Percentiles rank a stretch among this genome's conserved stretches.
phyloP scores from a whole-genome alignment of 2,329 filamentous ascomycete species.

The Blastomyces silverae region DNA sequence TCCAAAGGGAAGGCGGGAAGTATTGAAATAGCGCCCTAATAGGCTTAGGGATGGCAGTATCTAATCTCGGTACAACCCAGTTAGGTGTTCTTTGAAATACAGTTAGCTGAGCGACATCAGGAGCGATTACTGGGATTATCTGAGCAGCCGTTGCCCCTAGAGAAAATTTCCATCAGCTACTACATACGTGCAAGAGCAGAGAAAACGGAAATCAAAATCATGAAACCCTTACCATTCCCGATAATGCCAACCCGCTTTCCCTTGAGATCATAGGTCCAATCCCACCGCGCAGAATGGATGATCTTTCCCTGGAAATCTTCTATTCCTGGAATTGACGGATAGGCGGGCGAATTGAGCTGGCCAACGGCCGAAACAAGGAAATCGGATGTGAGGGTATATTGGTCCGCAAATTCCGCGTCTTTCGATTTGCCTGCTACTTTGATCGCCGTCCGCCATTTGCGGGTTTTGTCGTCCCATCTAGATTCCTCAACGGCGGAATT shows the following conservation, averaged over 20 bases:
- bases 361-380: constrained; percentile 55
- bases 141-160: constrained; percentile 52
- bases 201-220: too few relatives aligned
- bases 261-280: constrained; percentile 51
- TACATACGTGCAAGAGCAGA: background rate
- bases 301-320: constrained; percentile 47
- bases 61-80: constrained; percentile 51
- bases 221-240: constrained; percentile 46
- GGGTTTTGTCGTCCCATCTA: constrained; percentile 49
- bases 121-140: constrained; percentile 52
- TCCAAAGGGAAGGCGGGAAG: constrained; percentile 46
- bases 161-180: background rate
- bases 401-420: constrained; percentile 48
- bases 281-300: constrained; percentile 55
- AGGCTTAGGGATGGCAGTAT: constrained; percentile 42
- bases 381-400: constrained; percentile 50
- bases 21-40: constrained; percentile 44
- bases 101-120: constrained; percentile 45
- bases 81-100: constrained; percentile 55
- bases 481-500: constrained; percentile 49
- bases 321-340: constrained; percentile 46
- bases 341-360: constrained; percentile 51
- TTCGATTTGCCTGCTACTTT: constrained; percentile 45
- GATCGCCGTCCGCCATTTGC: constrained; percentile 48
- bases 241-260: constrained; percentile 54